phyloP scores from a whole-genome alignment of 2,329 filamentous ascomycete genomes.

The Xylaria sp. region DNA sequence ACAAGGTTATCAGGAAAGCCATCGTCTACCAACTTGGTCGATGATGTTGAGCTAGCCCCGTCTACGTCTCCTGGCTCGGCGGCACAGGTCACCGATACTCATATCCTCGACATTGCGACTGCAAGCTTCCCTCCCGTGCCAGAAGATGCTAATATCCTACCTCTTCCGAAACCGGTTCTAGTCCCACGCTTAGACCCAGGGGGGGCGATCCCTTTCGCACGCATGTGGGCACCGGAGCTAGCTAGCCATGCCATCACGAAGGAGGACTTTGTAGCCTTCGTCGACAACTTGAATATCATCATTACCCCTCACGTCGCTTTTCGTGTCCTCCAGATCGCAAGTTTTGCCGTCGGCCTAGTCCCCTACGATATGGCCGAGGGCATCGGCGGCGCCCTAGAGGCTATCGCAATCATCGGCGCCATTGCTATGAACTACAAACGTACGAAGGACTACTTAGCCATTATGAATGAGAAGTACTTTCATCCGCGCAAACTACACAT shows the following conservation, averaged over 20 bases:
- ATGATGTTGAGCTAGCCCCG: constrained; percentile 9
- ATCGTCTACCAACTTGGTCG: constrained; percentile 3
- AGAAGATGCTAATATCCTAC: constrained; percentile 12
- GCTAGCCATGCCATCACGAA: constrained; percentile 40
- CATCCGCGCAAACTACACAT: constrained; percentile 47
- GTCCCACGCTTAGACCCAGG: constrained; percentile 42
- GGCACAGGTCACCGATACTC: constrained; percentile 18
- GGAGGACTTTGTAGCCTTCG: constrained; percentile 47
- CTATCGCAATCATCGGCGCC: constrained; percentile 39
- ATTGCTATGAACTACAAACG: constrained; percentile 43
- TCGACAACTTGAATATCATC: constrained; percentile 52
- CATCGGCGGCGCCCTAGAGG: constrained; percentile 39
- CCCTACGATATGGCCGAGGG: constrained; percentile 44
- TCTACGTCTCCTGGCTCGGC: constrained; percentile 5
- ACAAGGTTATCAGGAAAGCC: not conserved
- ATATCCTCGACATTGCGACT: constrained; percentile 36
- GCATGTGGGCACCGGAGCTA: constrained; percentile 43
- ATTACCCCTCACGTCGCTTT: constrained; percentile 47
- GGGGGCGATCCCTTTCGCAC: constrained; percentile 41
- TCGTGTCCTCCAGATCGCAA: constrained; percentile 41
- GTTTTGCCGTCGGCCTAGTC: constrained; percentile 43
- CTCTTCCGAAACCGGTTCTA: constrained; percentile 39
- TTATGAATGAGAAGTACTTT: constrained; percentile 49
- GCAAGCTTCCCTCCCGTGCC: constrained; percentile 33
- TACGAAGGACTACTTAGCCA: constrained; percentile 44